Evolutionary conservation across 176 grass and related monocot genomes (phyloP).

Genomic region (Paspalum vaginatum): DNA sequence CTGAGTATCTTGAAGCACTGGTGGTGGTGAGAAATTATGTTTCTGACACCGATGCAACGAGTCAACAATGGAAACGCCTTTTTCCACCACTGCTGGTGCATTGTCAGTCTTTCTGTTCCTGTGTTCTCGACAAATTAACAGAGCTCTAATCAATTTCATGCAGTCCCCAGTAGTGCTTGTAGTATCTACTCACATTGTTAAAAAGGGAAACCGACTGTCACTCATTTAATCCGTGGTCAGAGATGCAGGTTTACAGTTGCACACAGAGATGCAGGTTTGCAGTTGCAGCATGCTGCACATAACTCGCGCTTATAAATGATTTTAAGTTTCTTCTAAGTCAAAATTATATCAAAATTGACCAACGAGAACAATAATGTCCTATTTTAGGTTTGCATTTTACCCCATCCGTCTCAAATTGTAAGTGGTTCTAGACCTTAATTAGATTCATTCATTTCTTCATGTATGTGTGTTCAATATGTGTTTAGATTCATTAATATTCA

Average conservation of each 20-base stretch:
- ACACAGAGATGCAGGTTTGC: conserved; percentile 19
- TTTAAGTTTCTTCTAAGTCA: too few relatives aligned
- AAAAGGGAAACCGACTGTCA: conserved; percentile 18
- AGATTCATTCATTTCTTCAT: too few relatives aligned
- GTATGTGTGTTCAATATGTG: too few relatives aligned
- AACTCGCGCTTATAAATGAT: too few relatives aligned
- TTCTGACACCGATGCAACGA: conserved; percentile 36
- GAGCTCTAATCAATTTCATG: conserved; percentile 21
- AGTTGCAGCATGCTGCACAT: neutral
- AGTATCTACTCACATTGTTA: neutral
- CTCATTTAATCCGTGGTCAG: conserved; percentile 17
- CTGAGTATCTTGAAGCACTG: conserved; percentile 48
- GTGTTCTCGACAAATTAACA: conserved; percentile 42
- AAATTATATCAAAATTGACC: too few relatives aligned
- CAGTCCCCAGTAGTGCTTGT: neutral
- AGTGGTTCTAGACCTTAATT: too few relatives aligned
- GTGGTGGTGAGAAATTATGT: conserved; percentile 28
- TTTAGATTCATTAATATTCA: too few relatives aligned
- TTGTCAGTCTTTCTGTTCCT: conserved; percentile 38
- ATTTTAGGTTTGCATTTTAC: too few relatives aligned
- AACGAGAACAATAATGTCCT: too few relatives aligned
- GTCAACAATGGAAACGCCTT: conserved; percentile 40
- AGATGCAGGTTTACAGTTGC: conserved; percentile 7
- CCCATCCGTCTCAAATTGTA: too few relatives aligned
- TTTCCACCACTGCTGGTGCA: conserved; percentile 14